Conservation (phyloP, 257 asterid genomes). For the Rhazya stricta region DNA sequence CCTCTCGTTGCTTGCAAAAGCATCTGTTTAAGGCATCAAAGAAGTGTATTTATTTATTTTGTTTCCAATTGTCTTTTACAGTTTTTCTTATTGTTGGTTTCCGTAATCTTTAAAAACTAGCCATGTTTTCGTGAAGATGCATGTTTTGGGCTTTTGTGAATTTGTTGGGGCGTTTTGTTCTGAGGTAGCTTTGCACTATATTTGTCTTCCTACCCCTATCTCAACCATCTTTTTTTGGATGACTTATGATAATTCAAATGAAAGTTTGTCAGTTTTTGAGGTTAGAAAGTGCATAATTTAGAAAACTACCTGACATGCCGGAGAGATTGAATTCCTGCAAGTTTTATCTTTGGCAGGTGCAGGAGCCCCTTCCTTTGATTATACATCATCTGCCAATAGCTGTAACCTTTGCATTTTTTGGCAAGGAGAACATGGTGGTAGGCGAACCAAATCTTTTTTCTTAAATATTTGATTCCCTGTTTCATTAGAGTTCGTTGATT, state of each 20-base stretch:
- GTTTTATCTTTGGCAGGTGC: slow-evolving; percentile 51
- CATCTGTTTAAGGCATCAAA: too few relatives aligned
- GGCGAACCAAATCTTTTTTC: slow-evolving; percentile 16
- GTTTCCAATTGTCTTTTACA: neutral
- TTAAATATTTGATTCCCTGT: neutral
- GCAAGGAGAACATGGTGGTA: slow-evolving; percentile 69
- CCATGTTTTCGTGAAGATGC: neutral
- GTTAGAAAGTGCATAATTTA: neutral
- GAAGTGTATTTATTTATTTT: neutral
- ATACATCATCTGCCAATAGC: slow-evolving; percentile 96
- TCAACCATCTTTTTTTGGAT: neutral
- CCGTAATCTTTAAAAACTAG: neutral
- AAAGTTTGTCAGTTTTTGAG: neutral
- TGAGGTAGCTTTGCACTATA: neutral
- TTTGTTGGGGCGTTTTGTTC: neutral
- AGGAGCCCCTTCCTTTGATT: slow-evolving; percentile 86
- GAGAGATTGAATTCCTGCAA: neutral
- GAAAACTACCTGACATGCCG: neutral
- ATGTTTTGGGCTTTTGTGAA: neutral
- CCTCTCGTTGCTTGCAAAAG: too few relatives aligned
- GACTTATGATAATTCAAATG: neutral
- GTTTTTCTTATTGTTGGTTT: neutral
- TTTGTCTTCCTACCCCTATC: neutral
- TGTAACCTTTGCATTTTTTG: slow-evolving; percentile 81
- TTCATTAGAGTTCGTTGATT: neutral